phyloP scores from a whole-genome alignment of 2,329 filamentous ascomycete genomes.

The Fusarium agapanthi region DNA sequence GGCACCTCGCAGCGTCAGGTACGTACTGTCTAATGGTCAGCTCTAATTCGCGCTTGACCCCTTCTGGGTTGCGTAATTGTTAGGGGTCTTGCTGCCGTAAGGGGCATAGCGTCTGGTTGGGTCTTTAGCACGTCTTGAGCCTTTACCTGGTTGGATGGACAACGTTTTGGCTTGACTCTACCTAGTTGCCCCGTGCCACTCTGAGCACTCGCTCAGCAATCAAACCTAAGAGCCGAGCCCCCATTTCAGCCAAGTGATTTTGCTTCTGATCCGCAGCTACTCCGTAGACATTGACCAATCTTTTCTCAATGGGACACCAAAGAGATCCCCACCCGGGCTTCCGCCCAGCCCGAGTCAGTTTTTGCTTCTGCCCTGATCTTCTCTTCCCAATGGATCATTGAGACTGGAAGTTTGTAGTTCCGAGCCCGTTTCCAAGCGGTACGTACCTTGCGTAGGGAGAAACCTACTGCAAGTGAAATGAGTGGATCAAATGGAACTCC shows the following conservation, averaged over 20 bases:
- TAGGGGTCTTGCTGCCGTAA: slow-evolving; percentile 31
- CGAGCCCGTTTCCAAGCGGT: not conserved
- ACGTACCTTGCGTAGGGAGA: not conserved
- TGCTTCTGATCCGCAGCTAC: slow-evolving; percentile 8
- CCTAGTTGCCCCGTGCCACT: slow-evolving; percentile 34
- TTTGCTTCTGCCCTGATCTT: not conserved
- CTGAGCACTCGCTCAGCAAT: not conserved
- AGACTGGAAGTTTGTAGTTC: slow-evolving; percentile 20
- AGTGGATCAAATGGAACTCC: not conserved
- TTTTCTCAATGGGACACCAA: not conserved
- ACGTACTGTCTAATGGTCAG: slow-evolving; percentile 30
- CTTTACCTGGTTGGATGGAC: slow-evolving; percentile 39
- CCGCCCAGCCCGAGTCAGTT: slow-evolving; percentile 33
- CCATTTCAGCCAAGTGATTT: slow-evolving; percentile 23
- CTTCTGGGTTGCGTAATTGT: slow-evolving; percentile 36
- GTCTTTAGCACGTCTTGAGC: slow-evolving; percentile 21
- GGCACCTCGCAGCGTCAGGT: slow-evolving; percentile 17
- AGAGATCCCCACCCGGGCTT: slow-evolving; percentile 16
- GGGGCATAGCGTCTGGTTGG: slow-evolving; percentile 22
- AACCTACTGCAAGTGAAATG: not conserved
- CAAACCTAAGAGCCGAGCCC: slow-evolving; percentile 16
- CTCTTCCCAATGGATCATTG: not conserved
- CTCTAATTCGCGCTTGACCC: slow-evolving; percentile 29
- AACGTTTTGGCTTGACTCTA: slow-evolving; percentile 27
- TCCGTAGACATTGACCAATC: slow-evolving; percentile 24